Percentiles rank a stretch among this genome's conserved stretches.
Conservation (phyloP, 1,284 basidiomycete genomes). For the Schizophyllum amplum region DNA sequence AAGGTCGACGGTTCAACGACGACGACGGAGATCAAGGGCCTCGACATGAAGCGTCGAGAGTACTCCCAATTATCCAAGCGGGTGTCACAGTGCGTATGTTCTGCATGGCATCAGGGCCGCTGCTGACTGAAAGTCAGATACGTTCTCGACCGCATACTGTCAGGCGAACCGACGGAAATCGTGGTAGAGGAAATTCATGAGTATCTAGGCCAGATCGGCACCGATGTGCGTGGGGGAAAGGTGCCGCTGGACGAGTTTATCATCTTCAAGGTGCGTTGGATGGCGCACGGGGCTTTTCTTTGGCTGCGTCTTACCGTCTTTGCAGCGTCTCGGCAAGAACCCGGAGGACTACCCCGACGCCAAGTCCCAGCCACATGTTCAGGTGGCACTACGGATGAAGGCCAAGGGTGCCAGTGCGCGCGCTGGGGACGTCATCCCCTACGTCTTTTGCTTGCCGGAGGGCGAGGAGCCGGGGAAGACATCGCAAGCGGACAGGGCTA, state of each 20-base stretch:
- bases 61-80: constrained; percentile 90
- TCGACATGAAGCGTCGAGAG: constrained; percentile 99
- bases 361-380: constrained; percentile 93
- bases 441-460: constrained; percentile 84
- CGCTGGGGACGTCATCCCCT: constrained; percentile 91
- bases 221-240: constrained; percentile 71
- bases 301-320: constrained; percentile 1
- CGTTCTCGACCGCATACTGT: constrained; percentile 86
- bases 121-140: constrained; percentile 40
- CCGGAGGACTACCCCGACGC: constrained; percentile 95
- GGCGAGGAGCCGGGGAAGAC: constrained; percentile 65
- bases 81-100: constrained; percentile 71
- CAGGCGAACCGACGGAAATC: constrained; percentile 84
- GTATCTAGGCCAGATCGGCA: constrained; percentile 70
- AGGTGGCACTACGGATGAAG: constrained; percentile 92
- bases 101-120: neutral
- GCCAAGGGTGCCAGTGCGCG: constrained; percentile 74
- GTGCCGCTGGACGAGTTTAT: constrained; percentile 89
- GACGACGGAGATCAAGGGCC: constrained; percentile 88
- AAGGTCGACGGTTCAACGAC: constrained; percentile 78
- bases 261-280: constrained; percentile 70
- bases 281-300: neutral
- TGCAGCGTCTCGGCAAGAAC: constrained; percentile 85
- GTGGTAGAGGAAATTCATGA: constrained; percentile 93
- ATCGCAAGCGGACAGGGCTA: constrained; percentile 85